These are phyloP conservation scores for Cunninghamia lanceolata DNA, from an alignment of 75 land plant genomes.

Conservation along the genomic window DNA sequence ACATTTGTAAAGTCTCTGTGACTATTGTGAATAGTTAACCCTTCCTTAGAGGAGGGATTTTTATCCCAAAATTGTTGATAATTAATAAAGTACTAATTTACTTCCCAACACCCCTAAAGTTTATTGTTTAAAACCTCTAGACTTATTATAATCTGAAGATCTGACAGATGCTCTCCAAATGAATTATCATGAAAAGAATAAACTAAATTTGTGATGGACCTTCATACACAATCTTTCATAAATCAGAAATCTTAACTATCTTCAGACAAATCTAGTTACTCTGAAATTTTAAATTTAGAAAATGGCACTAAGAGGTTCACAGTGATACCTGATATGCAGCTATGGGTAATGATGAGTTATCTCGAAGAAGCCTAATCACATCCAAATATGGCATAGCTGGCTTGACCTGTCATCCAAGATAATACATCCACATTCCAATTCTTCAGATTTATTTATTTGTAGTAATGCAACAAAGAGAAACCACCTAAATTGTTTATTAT, in stretches of 20 bases:
- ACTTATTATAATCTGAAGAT: background rate
- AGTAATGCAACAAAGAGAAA: background rate
- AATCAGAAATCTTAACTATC: background rate
- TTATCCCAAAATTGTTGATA: too few species aligned
- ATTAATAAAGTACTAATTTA: too few species aligned
- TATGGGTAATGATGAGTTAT: slow-evolving; percentile 77
- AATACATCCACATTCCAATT: background rate
- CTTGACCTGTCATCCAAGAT: slow-evolving; percentile 65
- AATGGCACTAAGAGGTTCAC: background rate
- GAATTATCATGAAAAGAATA: background rate
- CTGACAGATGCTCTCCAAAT: background rate
- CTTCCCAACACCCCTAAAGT: too few species aligned
- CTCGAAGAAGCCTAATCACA: slow-evolving; percentile 83
- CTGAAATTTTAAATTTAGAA: background rate
- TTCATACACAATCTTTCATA: background rate
- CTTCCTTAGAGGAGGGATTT: too few species aligned
- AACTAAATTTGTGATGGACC: background rate
- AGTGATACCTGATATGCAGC: slow-evolving; percentile 92
- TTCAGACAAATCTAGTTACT: background rate
- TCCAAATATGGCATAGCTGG: slow-evolving; percentile 97
- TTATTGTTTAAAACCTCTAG: too few species aligned
- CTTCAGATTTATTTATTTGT: background rate
- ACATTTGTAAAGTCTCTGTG: too few species aligned
- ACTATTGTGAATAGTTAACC: too few species aligned
- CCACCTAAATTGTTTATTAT: background rate